Conservation (phyloP, 768 basidiomycete species). For the Leucosporidium creatinivorum region DNA sequence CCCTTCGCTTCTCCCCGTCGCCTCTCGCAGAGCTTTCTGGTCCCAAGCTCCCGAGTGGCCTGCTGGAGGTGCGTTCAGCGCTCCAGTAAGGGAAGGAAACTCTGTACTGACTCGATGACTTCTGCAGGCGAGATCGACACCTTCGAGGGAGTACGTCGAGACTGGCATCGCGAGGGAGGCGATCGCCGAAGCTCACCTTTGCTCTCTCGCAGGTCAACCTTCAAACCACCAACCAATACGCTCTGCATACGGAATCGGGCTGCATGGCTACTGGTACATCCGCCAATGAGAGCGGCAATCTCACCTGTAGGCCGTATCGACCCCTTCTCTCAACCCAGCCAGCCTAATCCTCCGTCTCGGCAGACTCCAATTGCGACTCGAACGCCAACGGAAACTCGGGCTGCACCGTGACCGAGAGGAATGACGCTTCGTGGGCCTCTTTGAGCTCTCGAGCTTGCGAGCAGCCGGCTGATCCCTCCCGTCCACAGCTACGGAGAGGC, state of each 20-base stretch:
- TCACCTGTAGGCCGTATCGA: slow-evolving; percentile 3
- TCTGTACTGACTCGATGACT: no score
- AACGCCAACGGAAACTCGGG: slow-evolving; percentile 8
- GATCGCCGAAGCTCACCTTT: not conserved
- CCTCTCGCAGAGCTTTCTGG: slow-evolving; percentile 16
- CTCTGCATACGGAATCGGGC: slow-evolving; percentile 59
- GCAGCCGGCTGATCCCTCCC: no score
- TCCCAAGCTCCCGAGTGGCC: slow-evolving; percentile 28
- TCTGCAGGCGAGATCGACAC: slow-evolving; percentile 59
- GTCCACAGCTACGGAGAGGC: slow-evolving; percentile 42
- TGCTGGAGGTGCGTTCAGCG: not conserved
- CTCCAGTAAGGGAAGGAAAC: no score
- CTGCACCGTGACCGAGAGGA: slow-evolving; percentile 12
- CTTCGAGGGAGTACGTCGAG: slow-evolving; percentile 52
- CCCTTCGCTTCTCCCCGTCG: no score
- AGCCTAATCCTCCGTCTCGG: not conserved
- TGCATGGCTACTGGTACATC: slow-evolving; percentile 2
- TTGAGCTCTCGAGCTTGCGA: slow-evolving; percentile 1
- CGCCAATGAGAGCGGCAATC: not conserved
- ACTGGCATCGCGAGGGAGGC: not conserved
- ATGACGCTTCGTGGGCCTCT: slow-evolving; percentile 34
- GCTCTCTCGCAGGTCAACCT: slow-evolving; percentile 49
- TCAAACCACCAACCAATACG: slow-evolving; percentile 58
- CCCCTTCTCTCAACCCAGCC: not conserved
- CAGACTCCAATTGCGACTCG: slow-evolving; percentile 9